phyloP scores from a whole-genome alignment of 73 alveolate species.

The Paramecium bursaria region DNA sequence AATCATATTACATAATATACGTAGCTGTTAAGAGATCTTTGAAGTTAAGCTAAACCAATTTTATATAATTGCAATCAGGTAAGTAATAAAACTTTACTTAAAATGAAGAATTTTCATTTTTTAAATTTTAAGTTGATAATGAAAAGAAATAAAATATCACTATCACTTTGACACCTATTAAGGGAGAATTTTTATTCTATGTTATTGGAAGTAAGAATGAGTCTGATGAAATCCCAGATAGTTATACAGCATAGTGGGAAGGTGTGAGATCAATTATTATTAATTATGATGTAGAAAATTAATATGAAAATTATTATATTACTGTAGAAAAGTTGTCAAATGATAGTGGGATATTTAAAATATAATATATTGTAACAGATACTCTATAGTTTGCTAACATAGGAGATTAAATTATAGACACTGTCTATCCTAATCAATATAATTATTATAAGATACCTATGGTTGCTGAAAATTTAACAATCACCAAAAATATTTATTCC shows the following conservation, averaged over 20 bases:
- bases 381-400: constrained; percentile 17
- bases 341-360: background rate
- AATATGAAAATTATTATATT: background rate
- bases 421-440: constrained; percentile 10
- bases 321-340: background rate
- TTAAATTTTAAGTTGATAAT: background rate
- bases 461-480: constrained; percentile 9
- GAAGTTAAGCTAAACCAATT: background rate
- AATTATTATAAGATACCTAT: constrained; percentile 43
- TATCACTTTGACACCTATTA: background rate
- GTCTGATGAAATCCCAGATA: constrained; percentile 29
- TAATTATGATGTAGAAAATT: background rate
- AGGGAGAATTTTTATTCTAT: constrained; percentile 17
- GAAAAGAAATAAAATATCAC: background rate
- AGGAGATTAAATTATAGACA: constrained; percentile 38
- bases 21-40: background rate
- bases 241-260: constrained; percentile 31
- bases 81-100: background rate
- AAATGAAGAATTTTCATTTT: constrained; percentile 2
- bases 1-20: background rate
- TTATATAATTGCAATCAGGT: background rate
- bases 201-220: background rate
- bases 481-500: constrained; percentile 38
- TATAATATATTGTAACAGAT: constrained; percentile 11
- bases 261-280: background rate